Conservation (phyloP, 2,329 filamentous ascomycete species). For the Xylariaceae sp. region DNA sequence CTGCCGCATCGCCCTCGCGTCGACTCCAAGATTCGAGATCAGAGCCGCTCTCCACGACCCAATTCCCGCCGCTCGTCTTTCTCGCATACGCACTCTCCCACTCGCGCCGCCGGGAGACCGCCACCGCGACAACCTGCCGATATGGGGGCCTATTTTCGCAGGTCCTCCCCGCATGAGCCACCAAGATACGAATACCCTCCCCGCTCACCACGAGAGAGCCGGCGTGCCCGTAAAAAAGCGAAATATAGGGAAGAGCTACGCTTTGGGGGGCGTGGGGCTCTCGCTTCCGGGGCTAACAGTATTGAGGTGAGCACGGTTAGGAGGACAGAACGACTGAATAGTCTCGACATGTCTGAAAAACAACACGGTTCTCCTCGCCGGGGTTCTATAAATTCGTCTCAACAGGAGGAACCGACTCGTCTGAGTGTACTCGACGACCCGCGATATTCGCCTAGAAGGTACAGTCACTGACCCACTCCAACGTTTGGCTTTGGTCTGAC, state of each 20-base stretch:
- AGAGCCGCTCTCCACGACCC: conserved; percentile 25
- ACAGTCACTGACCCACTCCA: conserved; percentile 14
- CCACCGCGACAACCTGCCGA: conserved; percentile 22
- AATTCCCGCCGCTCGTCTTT: conserved; percentile 28
- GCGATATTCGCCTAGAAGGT: conserved; percentile 36
- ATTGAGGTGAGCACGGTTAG: conserved; percentile 45
- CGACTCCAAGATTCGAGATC: conserved; percentile 22
- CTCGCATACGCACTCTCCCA: conserved; percentile 28
- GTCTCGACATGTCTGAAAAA: conserved; percentile 36
- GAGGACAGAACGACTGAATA: conserved; percentile 34
- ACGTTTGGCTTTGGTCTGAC: conserved; percentile 31
- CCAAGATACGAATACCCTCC: conserved; percentile 22
- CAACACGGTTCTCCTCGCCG: conserved; percentile 49
- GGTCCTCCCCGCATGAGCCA: conserved; percentile 22
- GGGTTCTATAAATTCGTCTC: conserved; percentile 54
- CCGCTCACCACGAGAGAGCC: conserved; percentile 26
- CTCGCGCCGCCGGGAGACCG: conserved; percentile 20
- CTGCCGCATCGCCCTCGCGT: conserved; percentile 17
- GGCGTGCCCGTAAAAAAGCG: conserved; percentile 31
- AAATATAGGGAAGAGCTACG: conserved; percentile 37
- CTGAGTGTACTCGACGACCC: conserved; percentile 46
- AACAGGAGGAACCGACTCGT: conserved; percentile 52
- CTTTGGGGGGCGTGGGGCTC: conserved; percentile 32
- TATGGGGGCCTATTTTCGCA: conserved; percentile 23
- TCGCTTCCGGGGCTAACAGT: conserved; percentile 43